These are phyloP conservation scores for Basidioascus undulatus DNA, from an alignment of 768 basidiomycete species.

Conservation along the genomic window DNA sequence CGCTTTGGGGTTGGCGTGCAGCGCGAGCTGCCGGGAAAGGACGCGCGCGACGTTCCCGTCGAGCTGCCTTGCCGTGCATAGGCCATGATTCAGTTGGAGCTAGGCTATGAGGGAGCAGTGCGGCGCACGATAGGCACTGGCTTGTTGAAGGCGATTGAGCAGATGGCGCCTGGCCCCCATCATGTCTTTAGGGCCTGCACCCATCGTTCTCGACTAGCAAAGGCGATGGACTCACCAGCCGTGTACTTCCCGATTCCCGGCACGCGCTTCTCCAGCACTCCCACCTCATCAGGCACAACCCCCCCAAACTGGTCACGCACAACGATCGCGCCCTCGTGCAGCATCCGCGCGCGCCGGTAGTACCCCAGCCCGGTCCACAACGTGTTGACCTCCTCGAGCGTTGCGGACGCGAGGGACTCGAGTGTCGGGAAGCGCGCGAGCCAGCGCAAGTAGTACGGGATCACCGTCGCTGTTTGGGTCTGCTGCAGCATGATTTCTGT, in stretches of 20 bases:
- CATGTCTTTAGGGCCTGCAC: slow-evolving; percentile 4
- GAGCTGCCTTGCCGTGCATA: slow-evolving; percentile 26
- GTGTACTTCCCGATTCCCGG: slow-evolving; percentile 78
- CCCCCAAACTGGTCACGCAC: slow-evolving; percentile 41
- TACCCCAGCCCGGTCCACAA: slow-evolving; percentile 44
- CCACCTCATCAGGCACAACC: slow-evolving; percentile 51
- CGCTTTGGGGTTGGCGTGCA: slow-evolving; percentile 58
- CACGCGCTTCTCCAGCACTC: slow-evolving; percentile 54
- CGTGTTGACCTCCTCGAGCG: slow-evolving; percentile 62
- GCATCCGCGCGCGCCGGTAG: slow-evolving; percentile 25
- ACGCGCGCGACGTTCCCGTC: slow-evolving; percentile 78
- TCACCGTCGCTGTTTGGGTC: slow-evolving; percentile 80
- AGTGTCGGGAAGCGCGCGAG: slow-evolving; percentile 8
- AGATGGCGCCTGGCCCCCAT: slow-evolving; percentile 20
- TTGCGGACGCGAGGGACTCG: slow-evolving; percentile 26
- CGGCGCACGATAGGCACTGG: slow-evolving; percentile 54
- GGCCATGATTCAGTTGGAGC: background rate
- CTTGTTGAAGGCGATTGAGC: slow-evolving; percentile 67
- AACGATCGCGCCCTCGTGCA: slow-evolving; percentile 63
- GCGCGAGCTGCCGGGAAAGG: slow-evolving; percentile 55
- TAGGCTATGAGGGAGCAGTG: background rate
- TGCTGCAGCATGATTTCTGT: slow-evolving; percentile 89
- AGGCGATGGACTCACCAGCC: slow-evolving; percentile 31
- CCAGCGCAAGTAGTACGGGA: slow-evolving; percentile 43
- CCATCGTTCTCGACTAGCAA: background rate